Base-by-base conservation (phyloP, 1,139 yeast species). In the Magnusiomyces tetraspermus region DNA sequence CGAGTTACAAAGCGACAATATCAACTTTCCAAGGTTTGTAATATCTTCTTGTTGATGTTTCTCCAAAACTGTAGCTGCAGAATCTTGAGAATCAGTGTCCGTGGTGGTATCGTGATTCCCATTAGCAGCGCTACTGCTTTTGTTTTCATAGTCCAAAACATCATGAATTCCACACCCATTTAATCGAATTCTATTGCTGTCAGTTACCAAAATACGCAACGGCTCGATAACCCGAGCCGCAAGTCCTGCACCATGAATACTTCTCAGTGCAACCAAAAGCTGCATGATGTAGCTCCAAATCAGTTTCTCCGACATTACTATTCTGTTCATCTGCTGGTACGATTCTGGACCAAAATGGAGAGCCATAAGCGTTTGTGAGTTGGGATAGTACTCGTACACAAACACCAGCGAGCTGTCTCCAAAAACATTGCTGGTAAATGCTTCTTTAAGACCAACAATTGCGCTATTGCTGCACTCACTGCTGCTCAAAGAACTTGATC, bases 391-490 rank as follows among this genome's bases (percentile, higher is more conserved):
- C 60, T 85, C 94, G 63, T 81, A 80, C 4, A 82, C 80, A 47
- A 82, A 68, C 46, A 79, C 61, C 37, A 71, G 59, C 31, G 87
- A 81, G 56, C 77, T 76, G 59, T 85, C 92, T 42, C 89, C 90
- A 71, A 94, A 92, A 4, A 90, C 86, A 57, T 87, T 78, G 11
- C 94, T 83, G 1, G 96, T 85, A 66, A 92, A 92, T 11, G 95
- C 89, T 64, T 90, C 97, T 51, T 79, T 76, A 6, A 89, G 69
- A 42, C 76, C 75, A 1, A 85, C 87, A 19, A 88, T 71, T 13
- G 36, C 33, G 33, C 22, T 19, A 23, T 41, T 41, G 30, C 74
- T 68, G 17, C 40, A 36, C 5, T 5, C 15, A n/a, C 6, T 36
- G 17, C 40, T 36, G 19, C 19, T 36, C 31, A 28, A 28, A 11